Percentiles rank a stretch among this genome's conserved stretches.
Evolutionary conservation across 768 basidiomycete species (phyloP).

Genomic region (Panaeolus papilionaceus): DNA sequence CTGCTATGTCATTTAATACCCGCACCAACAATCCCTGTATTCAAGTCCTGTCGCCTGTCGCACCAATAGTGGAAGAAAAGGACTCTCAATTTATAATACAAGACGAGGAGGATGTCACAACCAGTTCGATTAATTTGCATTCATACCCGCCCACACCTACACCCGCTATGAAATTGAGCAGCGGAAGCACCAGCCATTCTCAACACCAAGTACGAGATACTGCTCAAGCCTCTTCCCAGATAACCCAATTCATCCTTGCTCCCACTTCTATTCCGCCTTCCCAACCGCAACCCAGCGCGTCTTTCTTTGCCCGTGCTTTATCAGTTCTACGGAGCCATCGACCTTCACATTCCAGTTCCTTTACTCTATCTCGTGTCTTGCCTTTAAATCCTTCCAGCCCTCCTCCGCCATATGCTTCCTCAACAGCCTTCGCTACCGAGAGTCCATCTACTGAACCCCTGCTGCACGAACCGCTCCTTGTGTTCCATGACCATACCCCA

Average conservation of each 20-base stretch:
- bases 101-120: conserved; percentile 31
- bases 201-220: not conserved
- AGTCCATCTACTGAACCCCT: conserved; percentile 29
- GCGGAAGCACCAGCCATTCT: not conserved
- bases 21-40: conserved; percentile 45
- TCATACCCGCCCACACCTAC: conserved; percentile 67
- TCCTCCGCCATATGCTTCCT: conserved; percentile 43
- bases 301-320: conserved; percentile 58
- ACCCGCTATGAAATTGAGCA: conserved; percentile 27
- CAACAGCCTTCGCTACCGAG: conserved; percentile 23
- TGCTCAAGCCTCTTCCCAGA: conserved; percentile 35
- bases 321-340: conserved; percentile 52
- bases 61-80: conserved; percentile 17
- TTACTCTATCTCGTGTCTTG: conserved; percentile 53
- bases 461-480: conserved; percentile 49
- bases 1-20: conserved; percentile 57
- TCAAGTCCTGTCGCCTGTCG: conserved; percentile 23
- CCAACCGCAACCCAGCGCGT: conserved; percentile 40
- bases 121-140: conserved; percentile 52
- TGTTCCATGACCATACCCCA: conserved; percentile 77
- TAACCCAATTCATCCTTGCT: conserved; percentile 59
- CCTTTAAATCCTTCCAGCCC: conserved; percentile 34
- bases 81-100: conserved; percentile 19
- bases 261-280: conserved; percentile 47
- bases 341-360: conserved; percentile 67